Conservation (phyloP, 2,329 filamentous ascomycete genomes). For the Cytospora schulzeri region DNA sequence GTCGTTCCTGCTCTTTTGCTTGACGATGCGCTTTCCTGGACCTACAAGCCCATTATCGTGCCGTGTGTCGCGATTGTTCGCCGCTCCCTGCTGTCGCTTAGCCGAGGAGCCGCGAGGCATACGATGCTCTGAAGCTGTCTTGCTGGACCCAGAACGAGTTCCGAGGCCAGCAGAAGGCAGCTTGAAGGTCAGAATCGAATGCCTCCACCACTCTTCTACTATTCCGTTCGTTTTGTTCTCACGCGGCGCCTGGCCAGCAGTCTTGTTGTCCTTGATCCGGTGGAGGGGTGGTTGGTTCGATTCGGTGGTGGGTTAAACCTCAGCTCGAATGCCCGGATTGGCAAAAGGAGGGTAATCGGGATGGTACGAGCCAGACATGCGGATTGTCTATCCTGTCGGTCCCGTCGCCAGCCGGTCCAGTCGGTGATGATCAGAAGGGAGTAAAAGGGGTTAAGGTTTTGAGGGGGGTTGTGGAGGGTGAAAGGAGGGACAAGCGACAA, state of each 20-base stretch:
- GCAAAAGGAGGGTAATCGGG: constrained; percentile 22
- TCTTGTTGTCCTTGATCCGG: constrained; percentile 4
- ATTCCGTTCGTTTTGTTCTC: constrained; percentile 19
- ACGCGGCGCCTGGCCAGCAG: constrained; percentile 30
- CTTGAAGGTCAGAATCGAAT: not conserved
- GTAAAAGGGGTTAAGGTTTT: constrained; percentile 3
- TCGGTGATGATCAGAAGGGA: constrained; percentile 4
- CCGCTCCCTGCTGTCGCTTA: constrained; percentile 64
- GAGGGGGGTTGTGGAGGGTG: not conserved
- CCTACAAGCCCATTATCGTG: constrained; percentile 88
- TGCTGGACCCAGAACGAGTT: constrained; percentile 47
- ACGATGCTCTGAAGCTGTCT: constrained; percentile 44
- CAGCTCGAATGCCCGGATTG: constrained; percentile 14
- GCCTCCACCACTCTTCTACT: not conserved
- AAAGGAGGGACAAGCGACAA: constrained; percentile 19
- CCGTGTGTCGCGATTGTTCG: constrained; percentile 69
- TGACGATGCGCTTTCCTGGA: constrained; percentile 64
- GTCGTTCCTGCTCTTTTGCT: constrained; percentile 50
- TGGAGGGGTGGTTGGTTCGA: not conserved
- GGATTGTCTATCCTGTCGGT: constrained; percentile 25
- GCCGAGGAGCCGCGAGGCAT: constrained; percentile 63
- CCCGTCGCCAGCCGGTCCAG: constrained; percentile 29
- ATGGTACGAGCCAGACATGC: constrained; percentile 27
- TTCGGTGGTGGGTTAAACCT: constrained; percentile 3
- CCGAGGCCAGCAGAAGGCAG: constrained; percentile 45